Conservation (phyloP, 1,139 yeast genomes). For the Blastobotrys illinoisensis region DNA sequence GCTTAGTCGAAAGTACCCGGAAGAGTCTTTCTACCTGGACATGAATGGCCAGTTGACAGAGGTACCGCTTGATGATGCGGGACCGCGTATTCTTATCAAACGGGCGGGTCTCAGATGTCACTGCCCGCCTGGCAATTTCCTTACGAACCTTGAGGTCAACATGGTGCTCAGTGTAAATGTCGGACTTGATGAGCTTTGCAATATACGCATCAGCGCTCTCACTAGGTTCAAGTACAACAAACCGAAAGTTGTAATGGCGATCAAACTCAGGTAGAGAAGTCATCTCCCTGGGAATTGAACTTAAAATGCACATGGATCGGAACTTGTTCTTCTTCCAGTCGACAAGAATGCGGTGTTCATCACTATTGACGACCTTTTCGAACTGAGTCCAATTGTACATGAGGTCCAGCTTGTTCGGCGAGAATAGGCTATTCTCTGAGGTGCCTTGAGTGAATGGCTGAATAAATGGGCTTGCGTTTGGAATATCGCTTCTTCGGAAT, state of each 20-base stretch:
- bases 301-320: constrained; percentile 51
- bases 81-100: constrained; percentile 42
- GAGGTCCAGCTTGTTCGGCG: constrained; percentile 41
- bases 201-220: constrained; percentile 43
- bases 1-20: constrained; percentile 32
- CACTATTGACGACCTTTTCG: constrained; percentile 38
- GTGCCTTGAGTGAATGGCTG: constrained; percentile 11
- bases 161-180: constrained; percentile 51
- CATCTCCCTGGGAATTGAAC: constrained; percentile 40
- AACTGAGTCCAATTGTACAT: constrained; percentile 48
- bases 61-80: constrained; percentile 43
- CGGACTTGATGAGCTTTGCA: constrained; percentile 37
- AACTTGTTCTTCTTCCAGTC: constrained; percentile 64
- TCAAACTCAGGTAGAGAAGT: constrained; percentile 27
- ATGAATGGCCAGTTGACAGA: constrained; percentile 48
- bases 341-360: constrained; percentile 56
- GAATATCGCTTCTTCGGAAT: constrained; percentile 49
- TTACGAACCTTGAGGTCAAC: constrained; percentile 16
- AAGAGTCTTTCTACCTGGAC: constrained; percentile 62
- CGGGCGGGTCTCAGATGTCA: neutral
- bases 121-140: neutral
- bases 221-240: constrained; percentile 41
- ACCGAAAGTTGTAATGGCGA: constrained; percentile 24
- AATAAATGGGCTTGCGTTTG: constrained; percentile 36
- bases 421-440: constrained; percentile 11